phyloP scores from a whole-genome alignment of 345 rosid genomes.

The Melastoma malabathricum region DNA sequence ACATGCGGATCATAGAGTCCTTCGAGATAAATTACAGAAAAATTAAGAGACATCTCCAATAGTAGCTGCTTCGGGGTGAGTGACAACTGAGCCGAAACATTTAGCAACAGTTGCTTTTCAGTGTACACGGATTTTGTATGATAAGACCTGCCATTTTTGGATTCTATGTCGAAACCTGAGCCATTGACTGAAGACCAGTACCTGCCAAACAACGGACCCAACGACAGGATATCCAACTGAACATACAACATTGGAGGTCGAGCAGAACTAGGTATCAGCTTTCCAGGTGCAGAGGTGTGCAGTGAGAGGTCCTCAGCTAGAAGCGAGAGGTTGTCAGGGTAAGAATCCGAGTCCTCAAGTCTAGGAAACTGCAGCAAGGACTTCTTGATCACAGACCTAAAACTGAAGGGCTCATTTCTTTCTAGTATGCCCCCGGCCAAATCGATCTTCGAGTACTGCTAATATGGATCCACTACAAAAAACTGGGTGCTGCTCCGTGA shows the following conservation, averaged over 20 bases:
- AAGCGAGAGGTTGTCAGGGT: conserved; percentile 37
- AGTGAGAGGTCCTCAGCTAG: conserved; percentile 71
- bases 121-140: conserved; percentile 46
- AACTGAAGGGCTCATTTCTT: conserved; percentile 49
- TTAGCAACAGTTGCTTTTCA: conserved; percentile 63
- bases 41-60: conserved; percentile 13
- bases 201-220: conserved; percentile 56
- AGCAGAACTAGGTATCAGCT: conserved; percentile 16
- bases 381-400: conserved; percentile 53
- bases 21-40: conserved; percentile 57
- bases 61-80: conserved; percentile 22
- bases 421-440: conserved; percentile 56
- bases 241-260: conserved; percentile 15
- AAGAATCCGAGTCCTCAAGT: conserved; percentile 46
- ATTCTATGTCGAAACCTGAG: background rate
- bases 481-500: too few species aligned
- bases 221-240: conserved; percentile 49
- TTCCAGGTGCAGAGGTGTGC: conserved; percentile 42
- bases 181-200: conserved; percentile 34
- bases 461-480: conserved; percentile 16
- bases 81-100: conserved; percentile 66
- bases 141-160: conserved; percentile 33
- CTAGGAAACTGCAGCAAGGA: conserved; percentile 61
- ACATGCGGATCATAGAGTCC: conserved; percentile 65
- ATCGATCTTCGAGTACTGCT: conserved; percentile 51